Evolutionary conservation across 352 stramenopile species (phyloP).

Genomic region (Globisporangium megalacanthum): DNA sequence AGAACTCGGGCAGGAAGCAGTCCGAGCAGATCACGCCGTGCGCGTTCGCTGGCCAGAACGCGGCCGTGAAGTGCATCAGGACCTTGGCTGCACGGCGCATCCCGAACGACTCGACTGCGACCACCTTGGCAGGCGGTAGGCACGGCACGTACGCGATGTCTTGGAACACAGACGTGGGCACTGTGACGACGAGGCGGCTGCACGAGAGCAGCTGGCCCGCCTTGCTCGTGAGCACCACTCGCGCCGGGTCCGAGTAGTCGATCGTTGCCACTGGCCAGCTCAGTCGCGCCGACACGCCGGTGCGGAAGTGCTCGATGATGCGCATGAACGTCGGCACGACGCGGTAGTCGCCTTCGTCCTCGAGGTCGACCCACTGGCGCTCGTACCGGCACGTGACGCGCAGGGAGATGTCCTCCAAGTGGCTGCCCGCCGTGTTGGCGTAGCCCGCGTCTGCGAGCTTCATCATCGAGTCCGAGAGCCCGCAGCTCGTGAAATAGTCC

Average conservation of each 20-base stretch:
- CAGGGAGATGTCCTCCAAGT: conserved; percentile 70
- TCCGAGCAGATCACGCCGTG: conserved; percentile 81
- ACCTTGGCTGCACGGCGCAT: conserved; percentile 78
- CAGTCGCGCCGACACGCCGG: conserved; percentile 41
- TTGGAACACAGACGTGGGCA: conserved; percentile 70
- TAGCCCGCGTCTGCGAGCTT: conserved; percentile 77
- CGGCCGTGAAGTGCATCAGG: conserved; percentile 56
- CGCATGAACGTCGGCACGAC: conserved; percentile 63
- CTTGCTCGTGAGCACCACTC: conserved; percentile 53
- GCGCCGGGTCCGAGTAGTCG: conserved; percentile 44
- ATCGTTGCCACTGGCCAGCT: conserved; percentile 53
- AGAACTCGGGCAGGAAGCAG: conserved; percentile 81
- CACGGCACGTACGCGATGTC: conserved; percentile 65
- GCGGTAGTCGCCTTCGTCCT: conserved; percentile 79
- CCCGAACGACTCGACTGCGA: conserved; percentile 56
- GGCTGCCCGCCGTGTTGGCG: conserved; percentile 69
- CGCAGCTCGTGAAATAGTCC: conserved; percentile 63
- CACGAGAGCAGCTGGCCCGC: conserved; percentile 55
- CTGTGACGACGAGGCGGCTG: conserved; percentile 58
- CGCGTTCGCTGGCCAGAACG: conserved; percentile 67
- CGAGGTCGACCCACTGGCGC: conserved; percentile 76
- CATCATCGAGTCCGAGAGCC: conserved; percentile 71
- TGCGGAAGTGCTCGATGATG: conserved; percentile 54
- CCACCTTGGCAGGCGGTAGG: conserved; percentile 47
- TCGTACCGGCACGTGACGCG: conserved; percentile 77